A percentile compares a stretch with the other conserved stretches of the same genome.
These are phyloP conservation scores for Centaurea solstitialis DNA, from an alignment of 129 eudicot species.

Conservation along the genomic window DNA sequence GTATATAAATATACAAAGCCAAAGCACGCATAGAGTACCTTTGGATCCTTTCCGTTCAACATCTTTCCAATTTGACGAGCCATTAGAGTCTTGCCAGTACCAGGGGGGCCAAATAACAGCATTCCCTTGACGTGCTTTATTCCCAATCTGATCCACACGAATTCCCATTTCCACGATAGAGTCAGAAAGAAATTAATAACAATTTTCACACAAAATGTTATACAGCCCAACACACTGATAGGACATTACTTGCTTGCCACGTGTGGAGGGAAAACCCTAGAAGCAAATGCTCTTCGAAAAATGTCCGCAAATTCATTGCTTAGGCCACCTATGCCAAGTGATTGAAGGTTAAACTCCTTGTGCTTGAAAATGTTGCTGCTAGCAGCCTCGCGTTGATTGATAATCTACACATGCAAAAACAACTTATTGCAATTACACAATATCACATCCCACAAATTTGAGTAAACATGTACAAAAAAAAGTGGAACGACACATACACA, in stretches of 20 bases:
- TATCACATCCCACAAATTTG: neutral
- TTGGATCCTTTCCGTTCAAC: slow-evolving; percentile 95
- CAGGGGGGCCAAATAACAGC: slow-evolving; percentile 99
- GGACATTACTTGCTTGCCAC: slow-evolving; percentile 81
- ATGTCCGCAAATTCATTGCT: slow-evolving; percentile 97
- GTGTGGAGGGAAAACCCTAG: slow-evolving; percentile 98
- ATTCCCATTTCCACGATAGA: slow-evolving; percentile 2
- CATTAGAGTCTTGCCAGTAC: slow-evolving; percentile 98
- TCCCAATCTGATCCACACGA: slow-evolving; percentile 60
- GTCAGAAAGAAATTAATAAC: neutral
- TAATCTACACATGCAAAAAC: slow-evolving; percentile 50
- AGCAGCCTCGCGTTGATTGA: slow-evolving; percentile 96
- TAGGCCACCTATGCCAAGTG: slow-evolving; percentile 93
- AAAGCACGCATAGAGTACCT: slow-evolving; percentile 52
- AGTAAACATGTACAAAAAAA: neutral
- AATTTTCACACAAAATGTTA: neutral
- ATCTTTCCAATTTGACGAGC: slow-evolving; percentile 99
- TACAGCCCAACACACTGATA: slow-evolving; percentile 3
- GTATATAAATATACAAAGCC: slow-evolving; percentile 4
- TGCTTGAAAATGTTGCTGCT: slow-evolving; percentile 90
- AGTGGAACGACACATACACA: neutral
- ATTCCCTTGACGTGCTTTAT: slow-evolving; percentile 98
- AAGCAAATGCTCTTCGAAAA: slow-evolving; percentile 98
- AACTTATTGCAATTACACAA: neutral
- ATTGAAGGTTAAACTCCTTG: slow-evolving; percentile 89